These are phyloP conservation scores for Hanseniaspora thailandica DNA, from an alignment of 805 yeast species.

Conservation along the genomic window DNA sequence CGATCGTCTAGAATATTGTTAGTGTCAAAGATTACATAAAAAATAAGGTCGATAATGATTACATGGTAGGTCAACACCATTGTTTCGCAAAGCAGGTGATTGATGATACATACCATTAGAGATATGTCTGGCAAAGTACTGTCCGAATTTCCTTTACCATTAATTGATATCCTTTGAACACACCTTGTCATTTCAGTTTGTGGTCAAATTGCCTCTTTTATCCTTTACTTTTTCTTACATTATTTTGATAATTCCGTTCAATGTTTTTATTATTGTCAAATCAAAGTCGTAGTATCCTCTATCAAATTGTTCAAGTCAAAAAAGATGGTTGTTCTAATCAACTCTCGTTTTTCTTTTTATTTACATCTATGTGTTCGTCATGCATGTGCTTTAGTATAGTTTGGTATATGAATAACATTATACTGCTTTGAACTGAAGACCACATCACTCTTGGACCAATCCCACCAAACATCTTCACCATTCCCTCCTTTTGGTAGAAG, in stretches of 20 bases:
- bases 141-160: background rate
- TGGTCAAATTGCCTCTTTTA: too few species aligned
- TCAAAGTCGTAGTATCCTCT: background rate
- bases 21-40: too few species aligned
- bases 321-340: background rate
- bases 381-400: slow-evolving; percentile 43
- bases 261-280: background rate
- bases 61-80: too few species aligned
- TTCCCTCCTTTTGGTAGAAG: slow-evolving; percentile 64
- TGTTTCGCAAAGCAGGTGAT: too few species aligned
- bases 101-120: too few species aligned
- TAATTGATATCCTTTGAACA: background rate
- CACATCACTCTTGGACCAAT: slow-evolving; percentile 94
- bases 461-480: slow-evolving; percentile 74
- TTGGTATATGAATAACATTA: slow-evolving; percentile 85
- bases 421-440: slow-evolving; percentile 91
- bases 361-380: slow-evolving; percentile 4
- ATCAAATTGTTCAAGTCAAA: background rate
- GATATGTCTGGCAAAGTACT: background rate
- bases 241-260: background rate
- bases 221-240: background rate
- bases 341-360: background rate
- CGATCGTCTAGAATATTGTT: too few species aligned
- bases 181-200: too few species aligned
- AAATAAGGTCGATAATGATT: too few species aligned